Evolutionary conservation across 306 rosid genomes (phyloP).

Genomic region (Oemleria cerasiformis): DNA sequence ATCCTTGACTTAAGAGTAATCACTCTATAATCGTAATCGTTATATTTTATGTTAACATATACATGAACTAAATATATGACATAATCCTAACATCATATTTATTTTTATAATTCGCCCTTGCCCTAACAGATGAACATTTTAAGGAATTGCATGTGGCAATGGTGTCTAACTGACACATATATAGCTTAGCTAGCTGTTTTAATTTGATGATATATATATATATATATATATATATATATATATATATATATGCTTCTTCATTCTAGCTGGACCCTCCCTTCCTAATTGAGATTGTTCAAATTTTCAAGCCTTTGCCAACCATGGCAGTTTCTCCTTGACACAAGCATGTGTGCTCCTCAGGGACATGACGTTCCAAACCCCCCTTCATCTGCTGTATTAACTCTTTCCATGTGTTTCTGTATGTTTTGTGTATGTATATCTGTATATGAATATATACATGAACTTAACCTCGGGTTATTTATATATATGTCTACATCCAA

Average conservation of each 20-base stretch:
- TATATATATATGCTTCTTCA: neutral
- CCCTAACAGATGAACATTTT: neutral
- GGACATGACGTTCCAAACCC: slow-evolving; percentile 23
- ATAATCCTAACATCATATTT: too few species aligned
- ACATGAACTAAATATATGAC: too few species aligned
- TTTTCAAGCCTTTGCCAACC: slow-evolving; percentile 19
- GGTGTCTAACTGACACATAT: slow-evolving; percentile 1
- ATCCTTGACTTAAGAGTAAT: too few species aligned
- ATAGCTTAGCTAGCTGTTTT: slow-evolving; percentile 3
- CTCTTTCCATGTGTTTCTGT: slow-evolving; percentile 22
- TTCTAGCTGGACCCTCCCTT: neutral
- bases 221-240: neutral
- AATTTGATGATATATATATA: neutral
- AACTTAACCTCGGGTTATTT: too few species aligned
- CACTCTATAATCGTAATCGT: too few species aligned
- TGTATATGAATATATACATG: neutral
- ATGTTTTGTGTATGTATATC: neutral
- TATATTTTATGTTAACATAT: too few species aligned
- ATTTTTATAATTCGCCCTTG: too few species aligned
- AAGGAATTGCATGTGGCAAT: neutral
- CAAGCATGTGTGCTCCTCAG: slow-evolving; percentile 46
- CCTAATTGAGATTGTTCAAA: slow-evolving; percentile 10
- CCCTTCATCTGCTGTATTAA: slow-evolving; percentile 28
- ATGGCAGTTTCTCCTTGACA: slow-evolving; percentile 29
- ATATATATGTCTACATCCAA: too few species aligned